Evolutionary conservation across 2,329 filamentous ascomycete species (phyloP).

Genomic region (Bipolaris oryzae): DNA sequence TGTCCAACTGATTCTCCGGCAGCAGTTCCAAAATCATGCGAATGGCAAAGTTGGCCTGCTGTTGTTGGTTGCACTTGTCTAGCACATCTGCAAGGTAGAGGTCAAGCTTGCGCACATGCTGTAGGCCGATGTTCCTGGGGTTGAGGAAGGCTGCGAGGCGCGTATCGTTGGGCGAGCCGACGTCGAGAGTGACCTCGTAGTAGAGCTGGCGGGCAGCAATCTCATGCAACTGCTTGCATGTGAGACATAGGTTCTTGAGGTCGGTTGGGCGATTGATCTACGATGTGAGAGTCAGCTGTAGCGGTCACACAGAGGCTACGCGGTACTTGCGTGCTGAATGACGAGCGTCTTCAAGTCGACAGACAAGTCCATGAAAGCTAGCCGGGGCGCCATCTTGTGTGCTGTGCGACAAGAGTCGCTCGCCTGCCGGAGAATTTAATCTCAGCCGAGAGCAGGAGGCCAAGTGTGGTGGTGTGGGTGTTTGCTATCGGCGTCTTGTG

Average conservation of each 20-base stretch:
- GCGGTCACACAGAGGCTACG: not conserved
- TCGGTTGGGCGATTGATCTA: conserved; percentile 55
- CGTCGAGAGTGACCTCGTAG: conserved; percentile 54
- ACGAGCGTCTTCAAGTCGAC: conserved; percentile 50
- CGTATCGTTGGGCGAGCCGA: conserved; percentile 53
- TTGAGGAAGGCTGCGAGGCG: conserved; percentile 54
- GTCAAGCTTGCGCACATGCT: conserved; percentile 53
- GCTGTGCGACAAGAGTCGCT: not conserved
- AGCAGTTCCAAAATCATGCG: conserved; percentile 58
- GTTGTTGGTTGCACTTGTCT: conserved; percentile 53
- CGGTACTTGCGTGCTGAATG: conserved; percentile 44
- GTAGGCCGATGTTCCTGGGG: conserved; percentile 55
- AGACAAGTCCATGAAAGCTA: conserved; percentile 44
- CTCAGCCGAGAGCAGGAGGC: not conserved
- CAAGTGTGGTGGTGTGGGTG: not conserved
- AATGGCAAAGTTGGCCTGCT: conserved; percentile 55
- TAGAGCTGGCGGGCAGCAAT: conserved; percentile 56
- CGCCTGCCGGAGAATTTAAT: not conserved
- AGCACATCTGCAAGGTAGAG: conserved; percentile 54
- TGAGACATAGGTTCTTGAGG: conserved; percentile 55
- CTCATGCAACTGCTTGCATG: conserved; percentile 55
- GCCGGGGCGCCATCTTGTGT: conserved; percentile 32
- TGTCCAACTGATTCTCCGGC: conserved; percentile 56
- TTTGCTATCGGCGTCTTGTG: not conserved
- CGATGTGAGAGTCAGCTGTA: not conserved